Conservation (phyloP, 805 yeast genomes). For the Limtongia smithiae region DNA sequence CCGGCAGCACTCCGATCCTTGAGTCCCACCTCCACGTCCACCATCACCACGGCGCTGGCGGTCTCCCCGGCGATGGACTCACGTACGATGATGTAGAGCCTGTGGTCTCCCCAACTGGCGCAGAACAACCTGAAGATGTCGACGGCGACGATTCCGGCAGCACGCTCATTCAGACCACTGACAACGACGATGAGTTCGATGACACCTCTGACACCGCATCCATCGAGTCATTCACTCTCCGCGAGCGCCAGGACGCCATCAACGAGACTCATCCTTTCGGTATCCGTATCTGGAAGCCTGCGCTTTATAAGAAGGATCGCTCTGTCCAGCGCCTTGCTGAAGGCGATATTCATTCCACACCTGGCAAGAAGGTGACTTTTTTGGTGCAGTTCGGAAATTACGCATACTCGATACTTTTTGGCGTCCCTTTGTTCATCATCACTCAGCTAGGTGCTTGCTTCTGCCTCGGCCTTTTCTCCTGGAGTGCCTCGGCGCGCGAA, state of each 20-base stretch:
- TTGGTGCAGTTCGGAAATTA: conserved; percentile 64
- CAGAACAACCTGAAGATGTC: conserved; percentile 15
- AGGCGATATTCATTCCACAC: conserved; percentile 82
- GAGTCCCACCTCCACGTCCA: conserved; percentile 23
- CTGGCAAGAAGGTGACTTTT: conserved; percentile 52
- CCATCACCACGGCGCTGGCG: conserved; percentile 16
- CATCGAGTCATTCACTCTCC: conserved; percentile 76
- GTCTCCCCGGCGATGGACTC: conserved; percentile 8
- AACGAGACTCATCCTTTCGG: conserved; percentile 97
- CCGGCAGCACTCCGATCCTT: conserved; percentile 18
- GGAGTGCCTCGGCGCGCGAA: conserved; percentile 49
- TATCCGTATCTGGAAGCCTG: conserved; percentile 98
- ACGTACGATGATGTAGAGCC: neutral
- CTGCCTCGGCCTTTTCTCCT: conserved; percentile 37
- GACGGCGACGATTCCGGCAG: conserved; percentile 28
- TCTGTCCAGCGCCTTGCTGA: conserved; percentile 90
- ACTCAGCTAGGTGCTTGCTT: conserved; percentile 41
- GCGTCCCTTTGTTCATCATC: conserved; percentile 54
- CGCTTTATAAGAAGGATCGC: conserved; percentile 85
- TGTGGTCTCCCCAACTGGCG: neutral
- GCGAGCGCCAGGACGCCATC: conserved; percentile 94
- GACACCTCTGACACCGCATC: conserved; percentile 43
- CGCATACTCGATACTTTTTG: conserved; percentile 72
- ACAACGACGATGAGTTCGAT: conserved; percentile 37
- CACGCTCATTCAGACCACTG: conserved; percentile 26